Evolutionary conservation across 495 filamentous ascomycete genomes (phyloP), one percentile per base, ranked within the genome.

Genomic region (Penicillium flavigenum): DNA sequence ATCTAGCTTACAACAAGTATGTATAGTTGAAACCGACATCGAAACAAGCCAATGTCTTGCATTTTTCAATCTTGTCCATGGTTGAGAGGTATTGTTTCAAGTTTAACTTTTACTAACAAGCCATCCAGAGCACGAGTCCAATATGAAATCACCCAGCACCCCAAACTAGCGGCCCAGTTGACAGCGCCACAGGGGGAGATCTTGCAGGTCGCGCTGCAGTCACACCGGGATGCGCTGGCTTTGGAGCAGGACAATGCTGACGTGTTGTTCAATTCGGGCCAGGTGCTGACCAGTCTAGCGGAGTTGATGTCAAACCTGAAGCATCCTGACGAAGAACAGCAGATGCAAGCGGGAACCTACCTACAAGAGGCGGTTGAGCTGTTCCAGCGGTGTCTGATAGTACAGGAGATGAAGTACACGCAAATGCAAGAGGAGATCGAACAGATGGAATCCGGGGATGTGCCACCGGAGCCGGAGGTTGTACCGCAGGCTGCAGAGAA

Each of bases 1-100:
- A 90, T 71, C 65, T 89, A 44, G 85, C 86, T n/a, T 89, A 89
- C 63, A 89, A 90, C 67, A 88, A 85, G 84, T 87, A 71, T 58
- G 79, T 70, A 14, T 34, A 27, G 14, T 24, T 12, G 20, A 24
- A 1, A 31, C 5, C 7, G 54, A 42, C 5, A 43, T 42, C 5
- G 34, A 22, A 46, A 31, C 17, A 36, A 34, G 5, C n/a, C 19
- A 11, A 5, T 36, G 7, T 38, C 17, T 38, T 26, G 26, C n/a
- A 43, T 19, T 27, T 32, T 31, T 32, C 42, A 57, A 57, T 29
- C 52, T 34, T 41, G 34, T 36, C 57, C 17, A 16, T 24, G 26
- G 32, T 66, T 36, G 63, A 57, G 42, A 50, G 5, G 42, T 26
- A 57, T 55, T 61, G 17, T 45, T 50, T 26, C 26, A 47, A 9